These are phyloP conservation scores for Stramenopiles sp. DNA, from an alignment of 352 stramenopile species.

Conservation along the genomic window DNA sequence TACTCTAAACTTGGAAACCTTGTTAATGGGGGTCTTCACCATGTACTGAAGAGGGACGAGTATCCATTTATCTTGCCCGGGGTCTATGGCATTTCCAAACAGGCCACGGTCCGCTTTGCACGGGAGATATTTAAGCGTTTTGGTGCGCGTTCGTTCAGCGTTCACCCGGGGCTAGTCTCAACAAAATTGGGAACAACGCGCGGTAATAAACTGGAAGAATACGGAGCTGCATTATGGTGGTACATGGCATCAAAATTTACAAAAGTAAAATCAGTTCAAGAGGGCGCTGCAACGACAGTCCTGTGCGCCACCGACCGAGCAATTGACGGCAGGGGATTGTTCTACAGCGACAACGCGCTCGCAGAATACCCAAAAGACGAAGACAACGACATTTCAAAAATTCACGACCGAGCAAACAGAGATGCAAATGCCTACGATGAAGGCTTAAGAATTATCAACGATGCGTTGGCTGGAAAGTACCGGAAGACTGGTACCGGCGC, in stretches of 20 bases:
- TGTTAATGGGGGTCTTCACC: background rate
- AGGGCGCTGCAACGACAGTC: background rate
- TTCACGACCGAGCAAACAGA: background rate
- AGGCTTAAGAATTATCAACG: background rate
- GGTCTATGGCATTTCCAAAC: background rate
- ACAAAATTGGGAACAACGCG: constrained; percentile 2
- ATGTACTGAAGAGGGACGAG: background rate
- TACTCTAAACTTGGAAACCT: background rate
- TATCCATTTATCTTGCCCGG: constrained; percentile 4
- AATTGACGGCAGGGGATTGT: background rate
- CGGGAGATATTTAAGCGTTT: background rate
- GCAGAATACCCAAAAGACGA: background rate
- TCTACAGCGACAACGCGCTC: background rate
- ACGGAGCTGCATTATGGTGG: constrained; percentile 2
- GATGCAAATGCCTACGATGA: constrained; percentile 3
- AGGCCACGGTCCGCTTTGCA: background rate
- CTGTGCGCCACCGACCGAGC: background rate
- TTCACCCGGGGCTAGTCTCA: background rate
- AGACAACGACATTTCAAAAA: background rate
- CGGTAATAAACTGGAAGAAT: constrained; percentile 5
- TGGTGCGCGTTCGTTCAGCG: background rate
- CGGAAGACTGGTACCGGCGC: background rate
- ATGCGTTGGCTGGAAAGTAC: background rate
- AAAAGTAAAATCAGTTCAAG: constrained; percentile 1
- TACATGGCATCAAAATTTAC: background rate